These are phyloP conservation scores for Penicillium macrosclerotiorum DNA, from an alignment of 495 filamentous ascomycete species.

Conservation along the genomic window DNA sequence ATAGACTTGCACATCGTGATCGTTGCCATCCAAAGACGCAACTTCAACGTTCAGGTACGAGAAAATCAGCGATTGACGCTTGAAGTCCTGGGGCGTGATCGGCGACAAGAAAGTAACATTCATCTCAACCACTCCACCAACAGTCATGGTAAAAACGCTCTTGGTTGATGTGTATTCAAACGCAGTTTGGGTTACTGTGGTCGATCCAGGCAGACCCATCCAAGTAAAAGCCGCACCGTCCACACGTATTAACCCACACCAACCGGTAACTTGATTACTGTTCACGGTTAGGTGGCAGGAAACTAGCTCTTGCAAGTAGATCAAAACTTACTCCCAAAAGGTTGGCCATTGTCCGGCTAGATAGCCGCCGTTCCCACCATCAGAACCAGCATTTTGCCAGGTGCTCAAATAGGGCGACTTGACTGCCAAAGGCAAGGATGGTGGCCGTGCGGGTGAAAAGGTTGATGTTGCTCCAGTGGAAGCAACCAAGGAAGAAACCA, in stretches of 20 bases:
- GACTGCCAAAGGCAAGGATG: conserved; percentile 55
- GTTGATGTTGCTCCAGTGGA: conserved; percentile 38
- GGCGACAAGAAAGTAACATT: conserved; percentile 59
- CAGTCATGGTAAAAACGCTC: conserved; percentile 55
- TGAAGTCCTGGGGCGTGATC: conserved; percentile 54
- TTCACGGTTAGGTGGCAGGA: neutral
- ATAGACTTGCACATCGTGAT: conserved; percentile 58
- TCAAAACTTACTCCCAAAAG: conserved; percentile 52
- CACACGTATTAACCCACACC: conserved; percentile 57
- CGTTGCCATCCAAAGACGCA: conserved; percentile 47
- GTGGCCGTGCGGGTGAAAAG: conserved; percentile 55
- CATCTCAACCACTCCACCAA: conserved; percentile 46
- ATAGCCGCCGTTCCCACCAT: conserved; percentile 57
- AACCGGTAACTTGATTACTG: conserved; percentile 51
- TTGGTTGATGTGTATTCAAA: conserved; percentile 58
- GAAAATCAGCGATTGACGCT: conserved; percentile 53
- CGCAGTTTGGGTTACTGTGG: conserved; percentile 48
- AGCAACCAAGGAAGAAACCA: conserved; percentile 25
- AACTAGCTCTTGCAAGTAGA: too few species aligned
- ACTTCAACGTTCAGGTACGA: conserved; percentile 57
- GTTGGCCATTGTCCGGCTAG: conserved; percentile 57
- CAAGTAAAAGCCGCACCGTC: conserved; percentile 54
- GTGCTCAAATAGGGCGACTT: conserved; percentile 57
- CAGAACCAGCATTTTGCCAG: conserved; percentile 51
- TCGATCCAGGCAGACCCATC: conserved; percentile 49